Conservation (phyloP, 352 stramenopile genomes). For the Globisporangium radiosum region DNA sequence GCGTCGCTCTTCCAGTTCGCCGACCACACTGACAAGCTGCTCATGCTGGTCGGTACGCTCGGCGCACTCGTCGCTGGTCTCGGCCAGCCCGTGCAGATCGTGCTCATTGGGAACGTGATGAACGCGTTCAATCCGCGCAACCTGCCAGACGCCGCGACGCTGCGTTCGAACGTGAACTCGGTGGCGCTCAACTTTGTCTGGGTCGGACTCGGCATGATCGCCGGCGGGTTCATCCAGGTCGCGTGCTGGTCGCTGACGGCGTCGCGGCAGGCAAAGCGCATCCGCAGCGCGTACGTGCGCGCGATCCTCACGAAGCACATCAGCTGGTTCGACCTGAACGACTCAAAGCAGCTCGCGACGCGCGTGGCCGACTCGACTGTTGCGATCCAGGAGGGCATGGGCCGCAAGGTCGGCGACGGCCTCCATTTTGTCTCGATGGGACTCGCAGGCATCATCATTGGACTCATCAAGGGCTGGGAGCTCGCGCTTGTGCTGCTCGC, state of each 20-base stretch:
- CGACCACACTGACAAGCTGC: constrained; percentile 13
- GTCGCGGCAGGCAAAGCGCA: constrained; percentile 44
- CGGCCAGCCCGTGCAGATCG: constrained; percentile 20
- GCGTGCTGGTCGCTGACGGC: constrained; percentile 42
- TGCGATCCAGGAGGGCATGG: constrained; percentile 59
- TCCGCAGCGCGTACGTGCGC: constrained; percentile 23
- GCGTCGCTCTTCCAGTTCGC: constrained; percentile 43
- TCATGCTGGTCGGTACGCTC: constrained; percentile 19
- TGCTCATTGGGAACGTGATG: constrained; percentile 30
- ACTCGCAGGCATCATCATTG: constrained; percentile 54
- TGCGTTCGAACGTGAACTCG: constrained; percentile 31
- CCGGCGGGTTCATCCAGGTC: background rate
- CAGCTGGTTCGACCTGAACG: constrained; percentile 43
- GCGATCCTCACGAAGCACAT: constrained; percentile 34
- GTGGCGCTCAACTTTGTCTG: constrained; percentile 10
- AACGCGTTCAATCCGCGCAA: constrained; percentile 24
- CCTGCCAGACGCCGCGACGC: constrained; percentile 9
- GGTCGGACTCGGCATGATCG: background rate
- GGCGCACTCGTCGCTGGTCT: constrained; percentile 12
- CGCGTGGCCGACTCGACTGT: constrained; percentile 26
- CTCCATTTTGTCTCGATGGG: constrained; percentile 59
- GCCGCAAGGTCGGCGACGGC: constrained; percentile 46
- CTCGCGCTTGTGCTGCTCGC: constrained; percentile 57
- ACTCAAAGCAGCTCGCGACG: constrained; percentile 24
- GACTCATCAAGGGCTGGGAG: constrained; percentile 58